These are phyloP conservation scores for Aspergillus sp. DNA, from an alignment of 2,329 filamentous ascomycete genomes.

Conservation along the genomic window DNA sequence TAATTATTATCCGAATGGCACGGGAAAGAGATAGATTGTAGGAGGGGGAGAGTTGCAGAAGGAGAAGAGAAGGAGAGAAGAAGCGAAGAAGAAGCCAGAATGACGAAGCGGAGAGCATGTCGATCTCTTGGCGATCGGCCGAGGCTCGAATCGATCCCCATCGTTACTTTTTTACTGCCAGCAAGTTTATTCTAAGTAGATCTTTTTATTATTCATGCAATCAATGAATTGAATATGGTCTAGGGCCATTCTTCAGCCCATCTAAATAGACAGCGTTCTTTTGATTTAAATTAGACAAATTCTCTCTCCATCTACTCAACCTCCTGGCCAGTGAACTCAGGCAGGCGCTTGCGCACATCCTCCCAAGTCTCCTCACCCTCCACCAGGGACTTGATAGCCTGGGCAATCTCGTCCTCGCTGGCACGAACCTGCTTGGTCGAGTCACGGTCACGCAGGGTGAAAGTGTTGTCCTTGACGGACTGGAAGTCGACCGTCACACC, in stretches of 20 bases:
- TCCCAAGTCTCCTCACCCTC: conserved; percentile 66
- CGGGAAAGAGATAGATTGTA: conserved; percentile 1
- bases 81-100: not conserved
- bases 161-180: no score
- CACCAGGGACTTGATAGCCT: conserved; percentile 66
- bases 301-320: conserved; percentile 43
- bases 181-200: no score
- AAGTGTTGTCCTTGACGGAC: conserved; percentile 80
- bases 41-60: not conserved
- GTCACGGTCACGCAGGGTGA: conserved; percentile 89
- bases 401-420: conserved; percentile 74
- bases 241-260: not conserved
- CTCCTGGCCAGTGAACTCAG: conserved; percentile 78
- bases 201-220: no score
- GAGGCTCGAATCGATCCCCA: not conserved
- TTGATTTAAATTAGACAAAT: not conserved
- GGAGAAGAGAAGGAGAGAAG: conserved; percentile 6
- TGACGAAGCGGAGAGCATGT: not conserved
- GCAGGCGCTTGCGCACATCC: conserved; percentile 75
- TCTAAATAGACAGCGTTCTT: not conserved
- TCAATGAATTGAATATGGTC: not conserved
- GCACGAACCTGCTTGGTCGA: conserved; percentile 88
- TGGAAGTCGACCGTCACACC: conserved; percentile 97
- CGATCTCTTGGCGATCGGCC: conserved; percentile 2
- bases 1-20: not conserved